Percentiles rank a stretch among this genome's conserved stretches.
These are phyloP conservation scores for Candida qinlingensis DNA, from an alignment of 805 yeast genomes.

Conservation along the genomic window DNA sequence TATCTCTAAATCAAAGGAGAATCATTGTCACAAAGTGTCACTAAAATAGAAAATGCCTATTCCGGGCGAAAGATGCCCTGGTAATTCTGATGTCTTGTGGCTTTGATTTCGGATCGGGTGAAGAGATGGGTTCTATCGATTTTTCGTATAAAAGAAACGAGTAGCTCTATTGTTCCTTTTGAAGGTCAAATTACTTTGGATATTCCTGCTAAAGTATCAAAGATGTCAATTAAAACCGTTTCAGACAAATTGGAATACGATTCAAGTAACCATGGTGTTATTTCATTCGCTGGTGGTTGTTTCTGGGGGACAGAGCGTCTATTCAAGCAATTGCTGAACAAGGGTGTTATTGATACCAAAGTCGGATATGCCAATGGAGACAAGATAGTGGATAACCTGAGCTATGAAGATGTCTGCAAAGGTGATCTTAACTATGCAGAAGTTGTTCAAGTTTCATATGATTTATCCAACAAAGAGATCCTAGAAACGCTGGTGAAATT, in stretches of 20 bases:
- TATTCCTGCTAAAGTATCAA: neutral
- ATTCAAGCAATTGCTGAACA: slow-evolving; percentile 57
- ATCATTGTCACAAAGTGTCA: no score
- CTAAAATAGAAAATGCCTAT: no score
- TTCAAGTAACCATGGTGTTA: neutral
- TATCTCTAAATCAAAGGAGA: no score
- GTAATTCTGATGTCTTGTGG: no score
- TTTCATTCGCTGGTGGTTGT: slow-evolving; percentile 31
- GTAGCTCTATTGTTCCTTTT: no score
- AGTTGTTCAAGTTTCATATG: slow-evolving; percentile 71
- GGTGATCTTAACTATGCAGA: slow-evolving; percentile 72
- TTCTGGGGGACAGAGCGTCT: slow-evolving; percentile 87
- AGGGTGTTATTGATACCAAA: slow-evolving; percentile 54
- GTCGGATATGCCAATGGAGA: slow-evolving; percentile 88
- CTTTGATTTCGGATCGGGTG: no score
- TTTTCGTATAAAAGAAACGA: no score
- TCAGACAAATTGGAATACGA: slow-evolving; percentile 2
- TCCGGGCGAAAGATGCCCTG: no score
- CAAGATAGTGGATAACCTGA: neutral
- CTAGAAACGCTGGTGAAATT: slow-evolving; percentile 62
- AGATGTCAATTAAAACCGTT: neutral
- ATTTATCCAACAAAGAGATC: slow-evolving; percentile 46
- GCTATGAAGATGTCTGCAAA: slow-evolving; percentile 8
- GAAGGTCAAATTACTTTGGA: no score
- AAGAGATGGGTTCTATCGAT: no score